Conservation (phyloP, 2,329 filamentous ascomycete genomes). For the Fonsecaea pugnacius region DNA sequence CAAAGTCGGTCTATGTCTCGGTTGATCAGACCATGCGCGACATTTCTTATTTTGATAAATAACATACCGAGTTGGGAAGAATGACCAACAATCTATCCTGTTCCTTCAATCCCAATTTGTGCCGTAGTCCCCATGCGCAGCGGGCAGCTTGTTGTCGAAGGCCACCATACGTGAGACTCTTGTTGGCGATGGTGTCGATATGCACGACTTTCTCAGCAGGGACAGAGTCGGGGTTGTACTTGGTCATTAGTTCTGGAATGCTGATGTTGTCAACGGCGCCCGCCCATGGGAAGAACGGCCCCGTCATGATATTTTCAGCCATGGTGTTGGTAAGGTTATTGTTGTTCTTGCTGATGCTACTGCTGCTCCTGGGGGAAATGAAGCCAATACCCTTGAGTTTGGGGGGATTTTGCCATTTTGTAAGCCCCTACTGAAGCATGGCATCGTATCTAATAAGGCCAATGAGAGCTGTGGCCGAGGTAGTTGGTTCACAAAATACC, state of each 20-base stretch:
- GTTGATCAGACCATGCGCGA: not conserved
- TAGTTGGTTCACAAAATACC: not conserved
- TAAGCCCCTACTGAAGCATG: not conserved
- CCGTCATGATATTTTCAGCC: conserved; percentile 1
- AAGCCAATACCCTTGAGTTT: not conserved
- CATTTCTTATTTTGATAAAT: not conserved
- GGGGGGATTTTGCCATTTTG: not conserved
- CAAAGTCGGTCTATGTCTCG: conserved; percentile 35
- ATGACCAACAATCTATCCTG: conserved; percentile 37
- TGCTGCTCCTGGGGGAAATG: not conserved
- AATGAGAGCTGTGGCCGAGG: not conserved
- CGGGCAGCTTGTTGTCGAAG: conserved; percentile 36
- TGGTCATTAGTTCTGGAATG: conserved; percentile 38
- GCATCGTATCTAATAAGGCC: not conserved
- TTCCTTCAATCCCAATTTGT: conserved; percentile 33
- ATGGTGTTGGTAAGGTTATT: not conserved
- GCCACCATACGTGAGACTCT: conserved; percentile 38
- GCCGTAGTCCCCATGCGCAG: conserved; percentile 38
- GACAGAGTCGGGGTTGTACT: conserved; percentile 39
- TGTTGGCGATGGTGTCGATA: conserved; percentile 37
- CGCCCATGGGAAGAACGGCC: conserved; percentile 14
- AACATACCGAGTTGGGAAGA: conserved; percentile 36
- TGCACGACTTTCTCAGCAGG: conserved; percentile 37
- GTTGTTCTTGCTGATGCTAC: too few species aligned
- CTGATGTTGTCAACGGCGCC: conserved; percentile 31